Base-by-base conservation (phyloP, 2,329 filamentous ascomycete species). In the Verticillium alfalfae region DNA sequence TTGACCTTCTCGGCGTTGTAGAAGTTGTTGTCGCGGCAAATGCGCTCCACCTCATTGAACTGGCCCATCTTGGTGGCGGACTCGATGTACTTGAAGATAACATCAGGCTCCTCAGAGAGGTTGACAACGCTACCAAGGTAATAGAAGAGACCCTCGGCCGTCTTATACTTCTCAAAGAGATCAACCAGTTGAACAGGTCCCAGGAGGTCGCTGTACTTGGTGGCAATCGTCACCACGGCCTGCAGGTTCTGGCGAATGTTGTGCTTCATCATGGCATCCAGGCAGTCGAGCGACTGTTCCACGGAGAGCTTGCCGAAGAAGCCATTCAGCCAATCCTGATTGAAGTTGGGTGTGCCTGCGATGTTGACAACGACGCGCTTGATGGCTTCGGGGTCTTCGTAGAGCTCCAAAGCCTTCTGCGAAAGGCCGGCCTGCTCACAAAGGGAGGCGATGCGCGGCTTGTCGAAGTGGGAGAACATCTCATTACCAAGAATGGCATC, bases 71-170 rank as follows among this genome's bases (percentile, higher is more conserved):
- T 91, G 31, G 93, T 97, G 37, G 96, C 95, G 61, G 95, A 93
- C 78, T 99, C 94, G 63, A 99, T 97, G 77, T 99, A 99, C 83
- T 99, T 99, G 88, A 97, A 99, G 73, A 95, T 91, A 36, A 99
- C 95, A 73, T 99, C 95, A 26, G 90, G 84, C 70, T 98, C 95
- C 75, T 98, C 92, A 62, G 92, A 96, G 57, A 99, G 82, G 75
- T 99, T 99, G 77, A 99, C 94, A 68, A 99, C 96, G 74, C 93
- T 97, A 64, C 95, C 95, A 16, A 99, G 87, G 79, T 97, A 99
- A 81, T 97, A 97, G 85, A 95, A 99, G 5, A 99, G 87, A 74
- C 95, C 95, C 76, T 99, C 95, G 3, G 92, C 89, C 39, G 95
- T 98, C 76, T 95, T 93, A 81, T 98, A 96, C 81, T 96, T 97